phyloP scores from a whole-genome alignment of 306 rosid genomes.

The Bauhinia variegata region DNA sequence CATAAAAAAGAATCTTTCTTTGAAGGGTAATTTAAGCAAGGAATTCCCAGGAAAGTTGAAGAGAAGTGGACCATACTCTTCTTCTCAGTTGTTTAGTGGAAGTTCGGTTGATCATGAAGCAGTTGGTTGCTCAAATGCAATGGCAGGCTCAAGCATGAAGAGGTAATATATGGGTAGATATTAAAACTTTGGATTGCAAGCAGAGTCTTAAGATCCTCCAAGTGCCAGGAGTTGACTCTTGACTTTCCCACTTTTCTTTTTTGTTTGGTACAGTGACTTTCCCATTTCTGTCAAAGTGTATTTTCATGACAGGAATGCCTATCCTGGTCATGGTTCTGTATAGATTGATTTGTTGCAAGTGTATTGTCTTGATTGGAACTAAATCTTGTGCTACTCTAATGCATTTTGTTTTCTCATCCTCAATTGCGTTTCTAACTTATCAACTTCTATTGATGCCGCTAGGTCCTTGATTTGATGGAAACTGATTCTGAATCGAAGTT shows the following conservation, averaged over 20 bases:
- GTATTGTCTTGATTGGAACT: no score
- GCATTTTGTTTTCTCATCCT: no score
- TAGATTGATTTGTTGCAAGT: slow-evolving; percentile 39
- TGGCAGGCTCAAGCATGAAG: slow-evolving; percentile 49
- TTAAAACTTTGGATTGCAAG: slow-evolving; percentile 33
- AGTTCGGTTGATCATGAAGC: slow-evolving; percentile 57
- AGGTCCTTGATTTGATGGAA: no score
- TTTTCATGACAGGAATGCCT: slow-evolving; percentile 37
- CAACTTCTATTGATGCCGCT: no score
- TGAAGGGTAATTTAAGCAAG: slow-evolving; percentile 59
- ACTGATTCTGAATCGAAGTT: no score
- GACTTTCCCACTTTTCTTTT: slow-evolving; percentile 35
- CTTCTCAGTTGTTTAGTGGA: slow-evolving; percentile 54
- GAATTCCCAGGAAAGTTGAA: slow-evolving; percentile 71
- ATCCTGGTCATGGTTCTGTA: slow-evolving; percentile 33
- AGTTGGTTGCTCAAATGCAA: slow-evolving; percentile 61
- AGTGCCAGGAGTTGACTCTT: slow-evolving; percentile 39
- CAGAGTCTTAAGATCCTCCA: slow-evolving; percentile 2
- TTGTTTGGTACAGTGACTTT: no score
- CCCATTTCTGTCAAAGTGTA: slow-evolving; percentile 27
- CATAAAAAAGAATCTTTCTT: slow-evolving; percentile 62
- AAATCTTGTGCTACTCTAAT: no score
- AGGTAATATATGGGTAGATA: slow-evolving; percentile 41
- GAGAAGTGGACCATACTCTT: slow-evolving; percentile 52
- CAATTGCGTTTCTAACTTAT: no score